Percentiles rank a stretch among this genome's conserved stretches.
Evolutionary conservation across 2,329 filamentous ascomycete species (phyloP).

Genomic region (Immersiporthe knoxdaviesiana): DNA sequence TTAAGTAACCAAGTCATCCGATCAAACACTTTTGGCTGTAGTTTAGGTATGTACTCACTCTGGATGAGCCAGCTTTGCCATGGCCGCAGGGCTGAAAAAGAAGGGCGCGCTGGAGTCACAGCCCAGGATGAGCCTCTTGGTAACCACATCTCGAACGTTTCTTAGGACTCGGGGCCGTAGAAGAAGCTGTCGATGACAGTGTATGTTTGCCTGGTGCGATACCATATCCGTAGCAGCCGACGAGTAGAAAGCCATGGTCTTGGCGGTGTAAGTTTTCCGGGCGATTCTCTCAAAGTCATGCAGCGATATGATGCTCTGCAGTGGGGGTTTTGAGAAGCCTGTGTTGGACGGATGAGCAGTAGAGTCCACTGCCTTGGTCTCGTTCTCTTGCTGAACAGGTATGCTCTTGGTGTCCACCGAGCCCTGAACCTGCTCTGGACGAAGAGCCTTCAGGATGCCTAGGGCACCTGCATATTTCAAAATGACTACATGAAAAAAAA

Average conservation of each 20-base stretch:
- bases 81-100: slow-evolving; percentile 55
- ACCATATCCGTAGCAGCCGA: slow-evolving; percentile 57
- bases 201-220: slow-evolving; percentile 53
- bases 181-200: slow-evolving; percentile 52
- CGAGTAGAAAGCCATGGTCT: slow-evolving; percentile 60
- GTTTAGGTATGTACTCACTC: slow-evolving; percentile 35
- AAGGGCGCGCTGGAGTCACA: slow-evolving; percentile 46
- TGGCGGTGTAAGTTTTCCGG: slow-evolving; percentile 47
- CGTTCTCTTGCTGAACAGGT: neutral
- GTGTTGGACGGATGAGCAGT: neutral
- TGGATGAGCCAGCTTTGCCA: slow-evolving; percentile 53
- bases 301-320: slow-evolving; percentile 37
- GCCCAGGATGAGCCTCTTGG: slow-evolving; percentile 48
- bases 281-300: slow-evolving; percentile 53
- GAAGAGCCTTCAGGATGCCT: slow-evolving; percentile 41
- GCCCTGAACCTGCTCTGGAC: neutral
- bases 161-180: slow-evolving; percentile 55
- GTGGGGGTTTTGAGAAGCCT: slow-evolving; percentile 50
- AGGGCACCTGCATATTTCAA: slow-evolving; percentile 42
- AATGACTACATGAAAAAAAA: neutral
- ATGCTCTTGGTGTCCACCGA: neutral
- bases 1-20: neutral
- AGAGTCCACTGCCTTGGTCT: slow-evolving; percentile 35
- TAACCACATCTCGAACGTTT: slow-evolving; percentile 48
- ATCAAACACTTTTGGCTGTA: neutral